Evolutionary conservation across 305 asterid genomes (phyloP).

Genomic region (Nicotiana rustica): DNA sequence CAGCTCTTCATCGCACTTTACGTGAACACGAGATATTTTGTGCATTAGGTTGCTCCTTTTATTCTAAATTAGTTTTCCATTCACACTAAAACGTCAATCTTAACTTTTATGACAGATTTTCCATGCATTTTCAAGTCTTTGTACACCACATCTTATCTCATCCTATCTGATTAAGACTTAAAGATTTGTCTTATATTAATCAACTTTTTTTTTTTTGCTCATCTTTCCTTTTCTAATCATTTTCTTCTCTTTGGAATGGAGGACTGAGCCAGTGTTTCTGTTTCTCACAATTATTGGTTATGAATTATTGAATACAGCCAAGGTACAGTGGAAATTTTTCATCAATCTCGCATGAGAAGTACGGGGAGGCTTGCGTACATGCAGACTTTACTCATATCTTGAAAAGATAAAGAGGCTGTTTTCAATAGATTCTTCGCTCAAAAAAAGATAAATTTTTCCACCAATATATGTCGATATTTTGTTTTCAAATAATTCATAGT

Average conservation of each 20-base stretch:
- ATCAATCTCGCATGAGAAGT: too few relatives aligned
- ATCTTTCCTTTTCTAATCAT: not conserved
- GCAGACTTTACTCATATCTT: too few relatives aligned
- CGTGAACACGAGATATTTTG: too few relatives aligned
- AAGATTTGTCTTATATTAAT: not conserved
- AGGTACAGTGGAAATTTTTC: not conserved
- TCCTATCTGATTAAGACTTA: not conserved
- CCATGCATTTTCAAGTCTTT: not conserved
- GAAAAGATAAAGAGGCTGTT: too few relatives aligned
- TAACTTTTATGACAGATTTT: not conserved
- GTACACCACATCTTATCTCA: not conserved
- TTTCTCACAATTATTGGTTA: not conserved
- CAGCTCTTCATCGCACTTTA: too few relatives aligned
- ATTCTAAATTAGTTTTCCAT: not conserved
- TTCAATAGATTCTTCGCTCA: too few relatives aligned
- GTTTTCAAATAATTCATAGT: not conserved
- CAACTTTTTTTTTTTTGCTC: not conserved
- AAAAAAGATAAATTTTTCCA: too few relatives aligned
- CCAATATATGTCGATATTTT: too few relatives aligned
- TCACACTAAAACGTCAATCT: not conserved
- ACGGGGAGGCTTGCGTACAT: too few relatives aligned
- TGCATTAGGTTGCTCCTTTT: too few relatives aligned
- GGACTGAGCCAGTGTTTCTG: not conserved
- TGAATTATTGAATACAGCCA: not conserved
- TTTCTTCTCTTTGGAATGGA: not conserved